phyloP scores from a whole-genome alignment of 2,329 filamentous ascomycete species.

The Trichoderma asperellum region DNA sequence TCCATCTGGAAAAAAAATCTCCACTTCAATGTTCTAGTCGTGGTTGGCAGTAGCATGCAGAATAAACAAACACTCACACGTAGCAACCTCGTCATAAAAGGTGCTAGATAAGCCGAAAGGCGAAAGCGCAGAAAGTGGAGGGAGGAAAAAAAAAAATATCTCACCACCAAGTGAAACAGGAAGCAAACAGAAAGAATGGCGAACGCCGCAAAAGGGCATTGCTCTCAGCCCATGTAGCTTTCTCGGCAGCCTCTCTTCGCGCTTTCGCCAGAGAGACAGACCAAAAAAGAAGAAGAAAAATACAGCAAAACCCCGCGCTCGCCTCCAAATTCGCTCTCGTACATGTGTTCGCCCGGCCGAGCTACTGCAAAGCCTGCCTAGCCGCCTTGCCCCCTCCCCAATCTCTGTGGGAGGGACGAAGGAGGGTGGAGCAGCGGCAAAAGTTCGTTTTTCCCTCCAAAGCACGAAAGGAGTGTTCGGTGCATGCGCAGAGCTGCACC shows the following conservation, averaged over 20 bases:
- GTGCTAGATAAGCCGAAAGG: background rate
- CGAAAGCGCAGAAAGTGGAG: background rate
- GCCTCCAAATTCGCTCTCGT: conserved; percentile 8
- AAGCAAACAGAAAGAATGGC: background rate
- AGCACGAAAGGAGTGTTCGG: background rate
- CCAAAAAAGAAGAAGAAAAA: background rate
- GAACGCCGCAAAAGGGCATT: conserved; percentile 9
- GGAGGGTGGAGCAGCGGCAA: conserved; percentile 22
- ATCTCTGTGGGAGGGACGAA: conserved; percentile 4
- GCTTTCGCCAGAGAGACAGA: background rate
- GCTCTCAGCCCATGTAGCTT: background rate
- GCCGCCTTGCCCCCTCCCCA: background rate
- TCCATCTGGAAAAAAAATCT: background rate
- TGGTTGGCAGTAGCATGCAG: background rate
- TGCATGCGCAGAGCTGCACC: background rate
- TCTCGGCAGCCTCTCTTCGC: background rate
- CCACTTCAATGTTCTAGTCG: background rate
- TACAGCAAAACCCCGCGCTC: conserved; percentile 9
- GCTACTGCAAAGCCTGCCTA: conserved; percentile 10
- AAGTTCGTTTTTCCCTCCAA: conserved; percentile 20
- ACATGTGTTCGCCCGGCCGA: conserved; percentile 8
- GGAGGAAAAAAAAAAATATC: background rate
- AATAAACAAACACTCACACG: background rate
- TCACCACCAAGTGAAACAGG: background rate
- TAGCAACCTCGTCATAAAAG: background rate